Base-by-base conservation (phyloP, 2,329 filamentous ascomycete genomes). In the Fonsecaea nubica region DNA sequence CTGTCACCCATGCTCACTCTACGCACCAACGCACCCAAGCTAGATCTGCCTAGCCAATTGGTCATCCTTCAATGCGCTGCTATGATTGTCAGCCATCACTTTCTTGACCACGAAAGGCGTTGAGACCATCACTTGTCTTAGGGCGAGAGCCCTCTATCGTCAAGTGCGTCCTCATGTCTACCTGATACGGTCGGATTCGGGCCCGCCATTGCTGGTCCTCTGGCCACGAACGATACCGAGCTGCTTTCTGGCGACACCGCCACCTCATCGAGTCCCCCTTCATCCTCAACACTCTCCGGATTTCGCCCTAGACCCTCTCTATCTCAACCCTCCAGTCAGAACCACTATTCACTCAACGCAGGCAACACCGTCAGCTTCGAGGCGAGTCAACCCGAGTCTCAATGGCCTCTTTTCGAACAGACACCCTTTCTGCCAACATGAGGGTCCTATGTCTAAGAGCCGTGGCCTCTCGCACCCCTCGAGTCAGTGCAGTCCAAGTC, bases 361-460 rank as follows among this genome's bases (percentile, higher is more conserved):
- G 40, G 40, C 40, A 45, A 18, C 40, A 7, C 15, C 15, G 18
- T 45, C 4, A 45, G 40, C 40, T 18, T 38, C 30, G 25, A 60
- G n/a, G 30, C 45, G 9, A 10, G 13, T 50, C 42, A 10, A 10
- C 42, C 42, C 30, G 2, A 33, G 52, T 60, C 32, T 32, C 58
- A 36, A 18, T 53, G 21, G n/a, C 32, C 4, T 53, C 32, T 21
- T 10, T 50, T 12, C 58, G 30, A 5, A 52, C 13, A 18, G n/a
- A 9, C n/a, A n/a, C 42, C 2, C n/a, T 48, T 0, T 38, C 35
- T 32, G 13, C 50, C 25, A 62, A 18, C 9, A 56, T 42, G 33
- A 64, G 54, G 45, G 35, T 67, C 21, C 48, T 67, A 5, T 59
- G 25, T 53, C 50, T 60, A 18, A 52, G 66, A 48, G 62, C 62